These are phyloP conservation scores for Pythium scleroteichum DNA, from an alignment of 352 stramenopile genomes.

Conservation along the genomic window DNA sequence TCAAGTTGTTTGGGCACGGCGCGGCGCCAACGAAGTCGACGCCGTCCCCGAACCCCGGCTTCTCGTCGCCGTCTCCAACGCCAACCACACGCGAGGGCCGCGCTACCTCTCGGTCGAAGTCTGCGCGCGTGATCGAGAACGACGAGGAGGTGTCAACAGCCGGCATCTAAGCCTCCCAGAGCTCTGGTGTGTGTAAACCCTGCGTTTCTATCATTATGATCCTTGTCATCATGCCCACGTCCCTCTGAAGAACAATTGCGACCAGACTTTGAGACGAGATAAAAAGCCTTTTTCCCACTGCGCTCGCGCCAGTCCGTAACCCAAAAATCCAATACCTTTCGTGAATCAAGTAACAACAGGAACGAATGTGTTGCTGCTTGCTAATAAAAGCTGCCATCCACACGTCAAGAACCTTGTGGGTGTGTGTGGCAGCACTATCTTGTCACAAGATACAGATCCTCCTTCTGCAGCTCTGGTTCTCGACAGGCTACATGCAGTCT, in stretches of 20 bases:
- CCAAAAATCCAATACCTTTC: too few species aligned
- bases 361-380: too few species aligned
- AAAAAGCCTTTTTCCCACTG: not conserved
- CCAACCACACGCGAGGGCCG: not conserved
- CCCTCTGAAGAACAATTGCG: too few species aligned
- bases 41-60: not conserved
- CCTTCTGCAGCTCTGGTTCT: too few species aligned
- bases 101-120: conserved; percentile 19
- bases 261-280: too few species aligned
- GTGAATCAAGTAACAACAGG: too few species aligned
- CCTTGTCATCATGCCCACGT: not conserved
- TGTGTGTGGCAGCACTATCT: too few species aligned
- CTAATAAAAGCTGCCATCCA: too few species aligned
- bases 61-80: not conserved
- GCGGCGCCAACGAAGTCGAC: conserved; percentile 2
- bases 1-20: conserved; percentile 25
- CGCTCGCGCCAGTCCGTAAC: too few species aligned
- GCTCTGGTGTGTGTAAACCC: conserved; percentile 4
- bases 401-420: too few species aligned
- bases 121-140: conserved; percentile 18
- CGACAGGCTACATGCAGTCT: too few species aligned
- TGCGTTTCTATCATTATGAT: conserved; percentile 27
- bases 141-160: conserved; percentile 23
- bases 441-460: too few species aligned
- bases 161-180: conserved; percentile 25